A percentile compares a stretch with the other conserved stretches of the same genome.
These are phyloP conservation scores for Calycina marina DNA, from an alignment of 2,329 filamentous ascomycete species.

Conservation along the genomic window DNA sequence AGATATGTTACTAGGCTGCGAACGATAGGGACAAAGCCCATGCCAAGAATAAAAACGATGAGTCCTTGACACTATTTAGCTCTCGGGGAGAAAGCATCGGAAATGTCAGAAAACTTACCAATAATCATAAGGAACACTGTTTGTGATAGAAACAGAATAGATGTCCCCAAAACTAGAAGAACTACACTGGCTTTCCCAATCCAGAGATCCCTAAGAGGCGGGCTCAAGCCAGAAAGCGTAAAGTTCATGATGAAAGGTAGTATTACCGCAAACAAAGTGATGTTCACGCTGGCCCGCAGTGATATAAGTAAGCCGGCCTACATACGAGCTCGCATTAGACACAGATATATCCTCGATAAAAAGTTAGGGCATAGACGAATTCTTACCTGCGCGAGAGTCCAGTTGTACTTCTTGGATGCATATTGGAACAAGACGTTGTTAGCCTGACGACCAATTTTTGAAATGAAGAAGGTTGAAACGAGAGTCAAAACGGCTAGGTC, in stretches of 20 bases:
- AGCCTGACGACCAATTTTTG: slow-evolving; percentile 1
- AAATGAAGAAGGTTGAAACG: neutral
- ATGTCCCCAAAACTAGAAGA: slow-evolving; percentile 1
- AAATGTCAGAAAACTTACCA: neutral
- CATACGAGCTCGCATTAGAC: neutral
- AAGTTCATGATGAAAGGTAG: neutral
- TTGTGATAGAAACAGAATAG: neutral
- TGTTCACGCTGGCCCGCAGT: slow-evolving; percentile 1
- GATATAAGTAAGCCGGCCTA: slow-evolving; percentile 1
- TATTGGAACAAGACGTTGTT: slow-evolving; percentile 1
- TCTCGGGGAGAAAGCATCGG: too few relatives aligned
- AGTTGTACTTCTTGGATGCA: slow-evolving; percentile 1
- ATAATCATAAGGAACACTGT: neutral
- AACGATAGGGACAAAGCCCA: slow-evolving; percentile 1
- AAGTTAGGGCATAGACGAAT: neutral
- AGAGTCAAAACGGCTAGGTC: neutral
- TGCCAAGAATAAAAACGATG: slow-evolving; percentile 2
- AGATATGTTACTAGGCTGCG: slow-evolving; percentile 2
- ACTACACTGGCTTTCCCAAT: slow-evolving; percentile 1
- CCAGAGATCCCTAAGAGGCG: neutral
- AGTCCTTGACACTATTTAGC: neutral
- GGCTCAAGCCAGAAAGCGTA: neutral
- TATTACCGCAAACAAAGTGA: neutral
- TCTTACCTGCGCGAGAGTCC: neutral
- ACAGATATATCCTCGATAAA: too few relatives aligned